Evolutionary conservation across 148 eudicot species (phyloP).

Genomic region (Camellia japonica): DNA sequence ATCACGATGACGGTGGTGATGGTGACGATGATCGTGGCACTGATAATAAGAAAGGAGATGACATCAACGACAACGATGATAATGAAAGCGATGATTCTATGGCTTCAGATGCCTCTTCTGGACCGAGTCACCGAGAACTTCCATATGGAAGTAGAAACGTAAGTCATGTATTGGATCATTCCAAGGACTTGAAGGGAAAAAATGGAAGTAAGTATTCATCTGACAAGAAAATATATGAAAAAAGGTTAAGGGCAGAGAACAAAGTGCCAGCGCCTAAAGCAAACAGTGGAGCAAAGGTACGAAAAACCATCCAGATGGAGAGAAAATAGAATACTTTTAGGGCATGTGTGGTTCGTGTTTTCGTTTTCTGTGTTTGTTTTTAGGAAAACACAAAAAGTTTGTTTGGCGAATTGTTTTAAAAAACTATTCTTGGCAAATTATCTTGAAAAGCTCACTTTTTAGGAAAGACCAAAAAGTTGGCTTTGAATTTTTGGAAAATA

Average conservation of each 20-base stretch:
- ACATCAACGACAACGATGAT: constrained; percentile 6
- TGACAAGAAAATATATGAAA: constrained; percentile 21
- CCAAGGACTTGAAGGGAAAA: constrained; percentile 20
- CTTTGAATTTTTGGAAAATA: too few relatives aligned
- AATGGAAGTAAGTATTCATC: not conserved
- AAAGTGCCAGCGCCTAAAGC: constrained; percentile 31
- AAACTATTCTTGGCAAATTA: too few relatives aligned
- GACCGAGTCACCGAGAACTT: constrained; percentile 35
- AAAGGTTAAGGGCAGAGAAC: constrained; percentile 17
- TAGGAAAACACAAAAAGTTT: too few relatives aligned
- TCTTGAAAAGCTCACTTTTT: too few relatives aligned
- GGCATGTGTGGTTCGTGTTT: too few relatives aligned
- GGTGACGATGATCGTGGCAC: constrained; percentile 12
- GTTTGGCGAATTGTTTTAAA: too few relatives aligned
- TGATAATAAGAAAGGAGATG: not conserved
- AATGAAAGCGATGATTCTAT: constrained; percentile 47
- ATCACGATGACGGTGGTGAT: constrained; percentile 23
- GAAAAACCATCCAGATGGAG: constrained; percentile 24
- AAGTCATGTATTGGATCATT: constrained; percentile 1
- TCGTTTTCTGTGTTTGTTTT: too few relatives aligned
- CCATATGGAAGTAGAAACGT: not conserved
- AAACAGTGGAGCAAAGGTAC: constrained; percentile 35
- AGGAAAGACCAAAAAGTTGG: too few relatives aligned
- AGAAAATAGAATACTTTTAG: not conserved
- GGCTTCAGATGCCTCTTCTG: constrained; percentile 72